phyloP scores from a whole-genome alignment of 495 filamentous ascomycete species.

The Talaromyces stipitatus region DNA sequence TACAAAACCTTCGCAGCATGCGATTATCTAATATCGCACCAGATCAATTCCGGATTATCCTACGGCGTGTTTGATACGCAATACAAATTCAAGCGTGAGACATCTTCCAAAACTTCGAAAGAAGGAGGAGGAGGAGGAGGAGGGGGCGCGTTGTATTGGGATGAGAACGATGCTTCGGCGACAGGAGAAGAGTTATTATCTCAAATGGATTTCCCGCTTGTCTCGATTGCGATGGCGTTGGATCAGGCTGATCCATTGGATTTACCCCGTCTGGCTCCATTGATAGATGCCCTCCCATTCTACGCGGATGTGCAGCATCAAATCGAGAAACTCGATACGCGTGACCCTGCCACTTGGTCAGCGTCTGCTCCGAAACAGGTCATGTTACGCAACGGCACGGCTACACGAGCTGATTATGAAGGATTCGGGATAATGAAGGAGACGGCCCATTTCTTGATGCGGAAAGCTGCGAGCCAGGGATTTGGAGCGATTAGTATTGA shows the following conservation, averaged over 20 bases:
- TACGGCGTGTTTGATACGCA: slow-evolving; percentile 39
- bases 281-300: slow-evolving; percentile 10
- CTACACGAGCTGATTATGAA: slow-evolving; percentile 23
- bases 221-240: slow-evolving; percentile 28
- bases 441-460: slow-evolving; percentile 30
- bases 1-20: slow-evolving; percentile 10
- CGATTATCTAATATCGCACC: slow-evolving; percentile 19
- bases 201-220: slow-evolving; percentile 39
- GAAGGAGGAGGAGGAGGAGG: too few species aligned
- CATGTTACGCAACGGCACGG: slow-evolving; percentile 30
- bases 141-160: slow-evolving; percentile 33
- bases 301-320: background rate
- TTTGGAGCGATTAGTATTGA: slow-evolving; percentile 30
- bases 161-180: slow-evolving; percentile 16
- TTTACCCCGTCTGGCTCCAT: slow-evolving; percentile 10
- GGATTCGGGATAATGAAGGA: slow-evolving; percentile 25
- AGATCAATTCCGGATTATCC: slow-evolving; percentile 30
- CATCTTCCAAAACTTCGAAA: too few species aligned
- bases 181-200: slow-evolving; percentile 14
- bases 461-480: slow-evolving; percentile 18
- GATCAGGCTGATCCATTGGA: slow-evolving; percentile 27
- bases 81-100: slow-evolving; percentile 33
- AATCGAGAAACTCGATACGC: background rate
- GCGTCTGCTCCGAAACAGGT: slow-evolving; percentile 21
- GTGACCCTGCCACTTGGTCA: slow-evolving; percentile 10